These are phyloP conservation scores for Ceratocystiopsis sp. DNA, from an alignment of 2,329 filamentous ascomycete species.

Conservation along the genomic window DNA sequence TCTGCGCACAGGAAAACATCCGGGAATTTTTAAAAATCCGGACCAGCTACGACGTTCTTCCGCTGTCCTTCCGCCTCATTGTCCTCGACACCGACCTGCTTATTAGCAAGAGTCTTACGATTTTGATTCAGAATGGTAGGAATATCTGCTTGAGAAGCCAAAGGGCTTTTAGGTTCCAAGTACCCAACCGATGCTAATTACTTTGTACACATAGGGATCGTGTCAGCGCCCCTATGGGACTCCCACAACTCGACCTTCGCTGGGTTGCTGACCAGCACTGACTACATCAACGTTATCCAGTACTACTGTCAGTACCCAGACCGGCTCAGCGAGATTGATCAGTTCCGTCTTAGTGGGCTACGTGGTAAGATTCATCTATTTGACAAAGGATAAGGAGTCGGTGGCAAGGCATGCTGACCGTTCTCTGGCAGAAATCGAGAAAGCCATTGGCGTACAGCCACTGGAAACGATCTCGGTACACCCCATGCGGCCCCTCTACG, in stretches of 20 bases:
- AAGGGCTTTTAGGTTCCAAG: too few species aligned
- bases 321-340: constrained; percentile 74
- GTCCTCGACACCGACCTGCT: constrained; percentile 88
- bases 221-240: constrained; percentile 94
- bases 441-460: constrained; percentile 74
- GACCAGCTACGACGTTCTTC: constrained; percentile 94
- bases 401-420: background rate
- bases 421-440: constrained; percentile 62
- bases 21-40: constrained; percentile 91
- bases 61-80: constrained; percentile 88
- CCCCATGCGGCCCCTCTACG: constrained; percentile 77
- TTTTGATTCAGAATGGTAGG: constrained; percentile 76
- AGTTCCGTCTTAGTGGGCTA: constrained; percentile 82
- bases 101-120: constrained; percentile 93
- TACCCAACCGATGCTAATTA: too few species aligned
- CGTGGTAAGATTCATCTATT: constrained; percentile 42
- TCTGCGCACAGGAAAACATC: constrained; percentile 7
- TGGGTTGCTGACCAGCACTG: constrained; percentile 82
- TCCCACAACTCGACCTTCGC: constrained; percentile 85
- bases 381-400: background rate
- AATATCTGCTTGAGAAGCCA: too few species aligned
- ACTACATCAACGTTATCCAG: constrained; percentile 97
- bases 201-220: constrained; percentile 34
- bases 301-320: constrained; percentile 98
- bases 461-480: constrained; percentile 95